Base-by-base conservation (phyloP, 225 moss, liverwort and hornwort species). In the Marchantia paleacea region DNA sequence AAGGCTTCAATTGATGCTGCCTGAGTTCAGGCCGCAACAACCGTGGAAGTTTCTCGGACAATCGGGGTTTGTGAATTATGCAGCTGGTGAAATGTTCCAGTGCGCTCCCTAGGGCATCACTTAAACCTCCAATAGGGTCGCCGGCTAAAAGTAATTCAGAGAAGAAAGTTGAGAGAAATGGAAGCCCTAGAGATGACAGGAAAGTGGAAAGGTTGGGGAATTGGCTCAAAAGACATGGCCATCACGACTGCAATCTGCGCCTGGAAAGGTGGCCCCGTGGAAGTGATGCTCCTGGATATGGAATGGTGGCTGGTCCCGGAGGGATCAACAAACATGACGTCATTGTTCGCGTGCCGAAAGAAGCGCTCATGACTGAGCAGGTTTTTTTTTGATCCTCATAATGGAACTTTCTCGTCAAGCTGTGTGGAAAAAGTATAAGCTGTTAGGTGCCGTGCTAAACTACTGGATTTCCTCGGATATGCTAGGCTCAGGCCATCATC, bases 361-460 rank as follows among this genome's bases (percentile, higher is more conserved):
- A 88, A 86, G 92, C 92, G 61, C 82, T 96, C 25, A 93, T 96
- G 96, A 94, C 91, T 61, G 94, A 93, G 83, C 88, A 91, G 90
- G 96, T 96, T 73, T 75, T 75, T 30, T 26, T 68, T 68, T 31
- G 8, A n/a, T 72, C 51, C 52, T 10, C 69, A 69, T 15, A 18
- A 31, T 31, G 47, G 19, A 18, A 47, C 19, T 12, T 39, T 47
- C 47, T 0, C 29, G 28, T 0, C 18, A 7, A 69, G 11, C 39
- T 39, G 39, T 39, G 8, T 66, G 29, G 66, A 12, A 8, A 22
- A 62, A 62, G 24, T 4, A n/a, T 8, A 62, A 24, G 3, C 9
- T 66, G 8, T 12, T 66, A 29, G 29, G 28, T 29, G 25, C 12
- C 18, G 29, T 26, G 12, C 2, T 11, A 66, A 28, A 28, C 28